A percentile compares a stretch with the other conserved stretches of the same genome.
These are phyloP conservation scores for Vanrija humicola DNA, from an alignment of 1,284 basidiomycete species.

Conservation along the genomic window DNA sequence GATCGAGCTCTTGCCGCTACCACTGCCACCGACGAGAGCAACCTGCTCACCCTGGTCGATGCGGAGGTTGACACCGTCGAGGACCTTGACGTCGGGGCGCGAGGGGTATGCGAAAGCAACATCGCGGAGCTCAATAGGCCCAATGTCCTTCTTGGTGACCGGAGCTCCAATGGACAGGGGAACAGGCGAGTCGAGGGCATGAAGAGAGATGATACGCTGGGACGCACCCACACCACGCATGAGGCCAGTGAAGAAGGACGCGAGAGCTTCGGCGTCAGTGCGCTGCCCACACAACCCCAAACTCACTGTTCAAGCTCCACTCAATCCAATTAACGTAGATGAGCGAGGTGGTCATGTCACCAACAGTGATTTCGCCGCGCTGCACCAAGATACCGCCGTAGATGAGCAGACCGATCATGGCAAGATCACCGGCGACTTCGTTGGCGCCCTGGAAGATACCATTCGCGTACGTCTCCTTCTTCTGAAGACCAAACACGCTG, in stretches of 20 bases:
- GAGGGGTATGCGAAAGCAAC: constrained; percentile 88
- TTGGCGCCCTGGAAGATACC: constrained; percentile 45
- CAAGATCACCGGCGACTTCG: constrained; percentile 45
- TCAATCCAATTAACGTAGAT: constrained; percentile 50
- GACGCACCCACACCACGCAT: constrained; percentile 49
- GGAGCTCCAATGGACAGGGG: constrained; percentile 37
- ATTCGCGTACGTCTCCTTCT: constrained; percentile 46
- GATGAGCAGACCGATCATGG: constrained; percentile 45
- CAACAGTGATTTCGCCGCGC: constrained; percentile 42
- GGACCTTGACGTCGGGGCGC: constrained; percentile 74
- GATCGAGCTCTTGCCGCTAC: constrained; percentile 54
- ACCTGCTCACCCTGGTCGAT: constrained; percentile 52
- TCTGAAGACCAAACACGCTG: constrained; percentile 42
- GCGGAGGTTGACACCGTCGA: constrained; percentile 59
- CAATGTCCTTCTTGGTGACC: constrained; percentile 46
- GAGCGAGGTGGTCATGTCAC: constrained; percentile 47
- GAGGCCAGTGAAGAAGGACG: constrained; percentile 46
- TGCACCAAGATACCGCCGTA: constrained; percentile 45
- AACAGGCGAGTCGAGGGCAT: constrained; percentile 39
- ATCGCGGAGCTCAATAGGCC: constrained; percentile 71
- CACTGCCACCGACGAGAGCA: constrained; percentile 50
- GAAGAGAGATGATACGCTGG: constrained; percentile 43
- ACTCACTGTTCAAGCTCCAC: constrained; percentile 46
- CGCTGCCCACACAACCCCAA: neutral
- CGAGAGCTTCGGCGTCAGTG: constrained; percentile 29